Base-by-base conservation (phyloP, 2,329 filamentous ascomycete genomes). In the Cercospora zeae-maydis region DNA sequence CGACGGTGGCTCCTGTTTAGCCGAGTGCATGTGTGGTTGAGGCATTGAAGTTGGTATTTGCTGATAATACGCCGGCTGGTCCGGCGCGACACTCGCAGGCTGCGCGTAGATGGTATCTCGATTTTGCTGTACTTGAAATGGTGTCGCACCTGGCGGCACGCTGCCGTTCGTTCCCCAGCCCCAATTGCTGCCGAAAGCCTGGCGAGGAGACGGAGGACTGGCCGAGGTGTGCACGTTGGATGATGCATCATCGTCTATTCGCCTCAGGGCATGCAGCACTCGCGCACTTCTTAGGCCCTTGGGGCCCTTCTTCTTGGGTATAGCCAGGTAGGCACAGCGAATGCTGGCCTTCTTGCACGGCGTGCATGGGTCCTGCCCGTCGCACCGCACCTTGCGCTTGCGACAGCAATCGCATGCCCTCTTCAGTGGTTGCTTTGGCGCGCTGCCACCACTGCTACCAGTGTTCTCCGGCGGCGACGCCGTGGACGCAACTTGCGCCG, bases 341-440 rank as follows among this genome's bases (percentile, higher is more conserved):
- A 76, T 74, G 7, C 67, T 62, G 3, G 74, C 74, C 64, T 75
- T 76, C 59, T 68, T 70, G 63, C 74, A 76, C 16, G 74, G 74
- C 13, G 64, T 66, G 64, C 74, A 75, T 24, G 74, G 73, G 42
- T 75, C 71, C 24, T 62, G 58, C 14, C 72, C 72, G 66, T 76
- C 74, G 54, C 74, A 76, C 36, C 66, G 69, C 9, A 76, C 73
- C 63, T 76, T 76, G 10, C 74, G 59, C 61, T 75, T 76, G 10
- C 74, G 63, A 56, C 74, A 76, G 61, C 74, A 76, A 61, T 76
- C 74, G 63, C 74, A 76, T 13, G 74, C 74, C 61, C 74, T 66
- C 49, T 73, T 70, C 33, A 72, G 55, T 31, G 67, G 63, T 61
- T 71, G 70, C 19, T 69, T 61, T 9, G 67, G 51, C 55, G 65